Evolutionary conservation across 306 rosid species (phyloP), one percentile per base, ranked within the genome.

Genomic region (Prunus fruticosa): DNA sequence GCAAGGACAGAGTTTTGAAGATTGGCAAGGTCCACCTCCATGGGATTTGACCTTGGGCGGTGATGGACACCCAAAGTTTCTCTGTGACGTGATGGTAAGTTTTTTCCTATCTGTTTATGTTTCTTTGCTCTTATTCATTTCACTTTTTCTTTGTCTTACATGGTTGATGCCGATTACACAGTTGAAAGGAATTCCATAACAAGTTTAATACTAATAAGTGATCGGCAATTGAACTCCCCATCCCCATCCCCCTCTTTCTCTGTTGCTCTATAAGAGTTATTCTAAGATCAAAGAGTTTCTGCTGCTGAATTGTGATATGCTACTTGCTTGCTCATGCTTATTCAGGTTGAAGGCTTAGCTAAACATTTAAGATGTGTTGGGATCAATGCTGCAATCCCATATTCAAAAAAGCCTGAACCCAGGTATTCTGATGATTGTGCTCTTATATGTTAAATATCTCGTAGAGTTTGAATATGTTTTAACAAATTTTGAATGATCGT

Each of bases 321-420:
- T 32, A 68, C 70, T 64, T 83, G 61, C 71, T 67, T 80, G 15
- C 27, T 58, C 71, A 38, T 68, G 32, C 62, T 75, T 79, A 71
- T 80, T 82, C 89, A 94, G 97, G 95, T 91, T 73, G 97, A 90
- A 89, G 97, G 98, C 78, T 86, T 94, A 83, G 98, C 97, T 70
- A 94, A 94, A 88, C 96, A 94, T 86, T 83, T 94, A 85, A 87
- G 97, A 14, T 94, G 97, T 73, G 96, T 90, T 71, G 97, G 98
- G 82, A 79, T 94, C 57, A 97, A 93, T 86, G 98, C 97, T 72
- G 98, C 97, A 78, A 78, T 89, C 69, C 96, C 98, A 50, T 53
- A 49, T 81, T 87, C 93, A 49, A 91, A 87, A 89, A 93, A 82
- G 82, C 96, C 98, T 25, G 93, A 86, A 74, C 72, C 97, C 80